A percentile compares a stretch with the other conserved stretches of the same genome.
phyloP scores from a whole-genome alignment of 331 rosid genomes.

The Pyrus hybrid region DNA sequence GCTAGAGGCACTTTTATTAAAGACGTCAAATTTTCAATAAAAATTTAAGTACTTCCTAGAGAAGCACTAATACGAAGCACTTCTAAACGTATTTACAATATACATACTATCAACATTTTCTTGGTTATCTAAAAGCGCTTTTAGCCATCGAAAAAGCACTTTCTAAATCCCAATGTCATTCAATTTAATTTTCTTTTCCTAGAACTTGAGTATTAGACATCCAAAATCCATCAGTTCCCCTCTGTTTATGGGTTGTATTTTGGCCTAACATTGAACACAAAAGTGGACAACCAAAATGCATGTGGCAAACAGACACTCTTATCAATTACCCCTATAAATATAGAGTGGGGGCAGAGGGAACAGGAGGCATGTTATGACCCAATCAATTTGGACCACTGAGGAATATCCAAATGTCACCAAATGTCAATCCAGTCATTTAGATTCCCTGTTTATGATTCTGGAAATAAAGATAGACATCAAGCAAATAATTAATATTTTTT shows the following conservation, averaged over 20 bases:
- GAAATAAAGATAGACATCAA: slow-evolving; percentile 1
- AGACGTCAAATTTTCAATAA: background rate
- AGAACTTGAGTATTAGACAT: background rate
- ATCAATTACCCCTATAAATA: background rate
- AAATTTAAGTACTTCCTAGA: no score
- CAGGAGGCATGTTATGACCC: slow-evolving; percentile 12
- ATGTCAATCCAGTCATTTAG: background rate
- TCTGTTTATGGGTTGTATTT: background rate
- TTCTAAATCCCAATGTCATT: background rate
- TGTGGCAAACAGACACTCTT: background rate
- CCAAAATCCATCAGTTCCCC: background rate
- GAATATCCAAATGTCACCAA: slow-evolving; percentile 2
- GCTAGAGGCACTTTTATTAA: background rate
- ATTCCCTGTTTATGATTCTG: background rate
- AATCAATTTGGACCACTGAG: background rate
- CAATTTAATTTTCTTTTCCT: background rate
- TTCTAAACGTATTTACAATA: background rate
- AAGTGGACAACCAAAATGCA: slow-evolving; percentile 16
- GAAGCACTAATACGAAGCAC: background rate
- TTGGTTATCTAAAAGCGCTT: no score
- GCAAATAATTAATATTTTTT: background rate
- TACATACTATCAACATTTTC: background rate
- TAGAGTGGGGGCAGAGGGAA: slow-evolving; percentile 5
- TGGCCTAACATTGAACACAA: slow-evolving; percentile 1
- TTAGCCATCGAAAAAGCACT: background rate